Evolutionary conservation across 1,284 basidiomycete species (phyloP).

Genomic region (Tilletia indica): DNA sequence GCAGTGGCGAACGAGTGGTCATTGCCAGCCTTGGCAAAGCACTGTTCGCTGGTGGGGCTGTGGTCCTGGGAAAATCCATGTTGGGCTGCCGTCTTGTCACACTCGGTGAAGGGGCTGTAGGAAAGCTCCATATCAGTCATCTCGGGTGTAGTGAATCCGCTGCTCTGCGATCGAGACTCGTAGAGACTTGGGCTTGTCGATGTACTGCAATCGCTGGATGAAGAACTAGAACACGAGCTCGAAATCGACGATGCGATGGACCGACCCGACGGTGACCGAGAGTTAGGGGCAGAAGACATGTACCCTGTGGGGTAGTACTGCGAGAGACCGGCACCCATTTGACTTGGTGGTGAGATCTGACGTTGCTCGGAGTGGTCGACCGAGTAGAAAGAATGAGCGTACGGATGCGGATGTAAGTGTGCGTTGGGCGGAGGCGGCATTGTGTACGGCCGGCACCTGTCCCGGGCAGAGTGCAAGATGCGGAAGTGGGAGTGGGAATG

Average conservation of each 20-base stretch:
- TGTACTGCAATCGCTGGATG: constrained; percentile 29
- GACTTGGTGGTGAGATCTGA: constrained; percentile 1
- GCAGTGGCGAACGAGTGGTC: too few relatives aligned
- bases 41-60: too few relatives aligned
- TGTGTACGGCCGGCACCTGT: constrained; percentile 38
- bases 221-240: constrained; percentile 24
- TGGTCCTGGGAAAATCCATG: background rate
- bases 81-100: constrained; percentile 13
- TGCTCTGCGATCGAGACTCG: constrained; percentile 33
- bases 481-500: constrained; percentile 20
- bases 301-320: constrained; percentile 26
- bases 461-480: constrained; percentile 35
- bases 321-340: background rate
- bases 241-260: constrained; percentile 34
- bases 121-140: constrained; percentile 45
- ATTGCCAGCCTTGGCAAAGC: too few relatives aligned
- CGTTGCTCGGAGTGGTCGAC: constrained; percentile 22
- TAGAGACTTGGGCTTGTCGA: constrained; percentile 39
- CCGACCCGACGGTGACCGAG: constrained; percentile 22
- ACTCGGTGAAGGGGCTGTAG: constrained; percentile 13
- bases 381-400: background rate
- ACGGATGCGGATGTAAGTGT: background rate
- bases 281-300: constrained; percentile 20
- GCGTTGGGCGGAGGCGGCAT: constrained; percentile 35
- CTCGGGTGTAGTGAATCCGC: constrained; percentile 47